phyloP scores from a whole-genome alignment of 495 filamentous ascomycete genomes.

The Letharia columbiana region DNA sequence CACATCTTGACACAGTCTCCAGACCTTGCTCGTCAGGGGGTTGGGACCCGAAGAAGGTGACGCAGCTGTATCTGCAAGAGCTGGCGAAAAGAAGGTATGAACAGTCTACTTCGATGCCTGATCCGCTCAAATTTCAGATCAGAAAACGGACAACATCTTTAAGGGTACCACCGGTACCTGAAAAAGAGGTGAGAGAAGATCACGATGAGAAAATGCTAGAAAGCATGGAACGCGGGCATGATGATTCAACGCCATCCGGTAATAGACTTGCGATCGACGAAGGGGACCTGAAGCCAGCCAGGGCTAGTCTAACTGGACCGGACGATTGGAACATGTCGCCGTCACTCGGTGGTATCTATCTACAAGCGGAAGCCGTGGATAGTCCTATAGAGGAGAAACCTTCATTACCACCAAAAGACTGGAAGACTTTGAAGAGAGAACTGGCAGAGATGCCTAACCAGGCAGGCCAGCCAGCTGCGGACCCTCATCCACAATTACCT shows the following conservation, averaged over 20 bases:
- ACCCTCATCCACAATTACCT: slow-evolving; percentile 27
- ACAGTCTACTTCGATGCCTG: slow-evolving; percentile 16
- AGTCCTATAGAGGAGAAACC: slow-evolving; percentile 28
- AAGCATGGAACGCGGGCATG: slow-evolving; percentile 4
- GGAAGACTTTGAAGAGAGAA: slow-evolving; percentile 11
- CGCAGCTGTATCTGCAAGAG: slow-evolving; percentile 46
- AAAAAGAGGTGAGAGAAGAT: slow-evolving; percentile 21
- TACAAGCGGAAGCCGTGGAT: slow-evolving; percentile 42
- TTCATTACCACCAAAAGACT: slow-evolving; percentile 27
- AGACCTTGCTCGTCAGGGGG: slow-evolving; percentile 41
- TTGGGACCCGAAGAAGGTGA: slow-evolving; percentile 47
- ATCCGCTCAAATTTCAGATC: slow-evolving; percentile 17
- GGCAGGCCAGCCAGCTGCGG: slow-evolving; percentile 5
- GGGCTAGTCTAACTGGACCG: slow-evolving; percentile 39
- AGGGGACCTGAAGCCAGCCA: slow-evolving; percentile 23
- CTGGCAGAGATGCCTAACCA: slow-evolving; percentile 8
- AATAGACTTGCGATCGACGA: slow-evolving; percentile 21
- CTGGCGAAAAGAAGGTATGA: slow-evolving; percentile 35
- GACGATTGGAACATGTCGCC: slow-evolving; percentile 51
- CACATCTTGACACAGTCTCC: slow-evolving; percentile 33
- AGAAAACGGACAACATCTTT: slow-evolving; percentile 18
- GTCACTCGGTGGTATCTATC: slow-evolving; percentile 42
- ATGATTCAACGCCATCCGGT: slow-evolving; percentile 10
- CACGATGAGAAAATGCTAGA: slow-evolving; percentile 22
- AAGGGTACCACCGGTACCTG: slow-evolving; percentile 13